Base-by-base conservation (phyloP, 495 filamentous ascomycete species). In the Pyrenopolyporus hunteri region DNA sequence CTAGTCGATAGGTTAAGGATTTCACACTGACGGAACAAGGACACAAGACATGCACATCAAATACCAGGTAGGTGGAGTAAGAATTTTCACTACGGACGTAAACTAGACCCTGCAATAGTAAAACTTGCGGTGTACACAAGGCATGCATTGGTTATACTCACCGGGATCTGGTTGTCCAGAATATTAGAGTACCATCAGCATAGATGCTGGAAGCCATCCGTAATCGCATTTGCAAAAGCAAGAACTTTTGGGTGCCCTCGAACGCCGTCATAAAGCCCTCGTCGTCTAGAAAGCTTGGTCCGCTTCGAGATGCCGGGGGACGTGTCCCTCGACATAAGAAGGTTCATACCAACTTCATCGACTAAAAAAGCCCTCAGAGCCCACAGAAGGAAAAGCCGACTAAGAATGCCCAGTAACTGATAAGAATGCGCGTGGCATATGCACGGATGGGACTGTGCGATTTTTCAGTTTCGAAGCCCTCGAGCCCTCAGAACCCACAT, bases 341-440 rank as follows among this genome's bases (percentile, higher is more conserved):
- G 74, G 46, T 76, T 77, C 73, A 67, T 73, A 52, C 70, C 74
- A 74, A 75, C 69, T 69, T 71, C 74, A 40, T 66, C 49, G 31
- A 70, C 65, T 75, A 73, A 17, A 59, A n/a, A 64, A 73, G 64
- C 70, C 70, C 64, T 70, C 68, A 57, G 64, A 78, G 71, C 75
- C 77, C 73, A 76, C 75, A 63, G 59, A 69, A 75, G 75, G 72
- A 77, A 71, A 73, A 66, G 66, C 66, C 66, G 59, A 71, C 54
- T 53, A n/a, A n/a, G n/a, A n/a, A n/a, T 23, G 23, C 48, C 50
- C 14, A 61, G 26, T 57, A 53, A 61, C 28, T 20, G 46, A 35
- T 66, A 65, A 61, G 67, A 55, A 64, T 67, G 70, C 70, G 70
- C 67, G 68, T 72, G 33, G 14, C 20, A 17, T 9, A 39, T 61